phyloP scores from a whole-genome alignment of 768 basidiomycete genomes.

The Lactarius sp. region DNA sequence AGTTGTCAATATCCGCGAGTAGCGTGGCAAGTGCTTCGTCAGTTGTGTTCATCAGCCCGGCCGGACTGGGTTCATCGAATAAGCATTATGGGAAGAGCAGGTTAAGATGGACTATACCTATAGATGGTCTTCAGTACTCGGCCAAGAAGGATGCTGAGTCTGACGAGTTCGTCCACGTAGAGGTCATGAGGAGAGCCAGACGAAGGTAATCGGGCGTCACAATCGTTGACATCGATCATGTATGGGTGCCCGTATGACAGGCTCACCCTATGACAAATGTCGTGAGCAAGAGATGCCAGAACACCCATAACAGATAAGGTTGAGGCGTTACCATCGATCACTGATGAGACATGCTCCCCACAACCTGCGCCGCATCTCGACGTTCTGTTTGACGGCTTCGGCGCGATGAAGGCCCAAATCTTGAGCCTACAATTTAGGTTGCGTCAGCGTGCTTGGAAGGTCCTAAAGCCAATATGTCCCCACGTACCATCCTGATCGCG shows the following conservation, averaged over 20 bases:
- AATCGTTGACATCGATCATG: slow-evolving; percentile 96
- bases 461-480: slow-evolving; percentile 14
- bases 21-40: slow-evolving; percentile 71
- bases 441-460: slow-evolving; percentile 2
- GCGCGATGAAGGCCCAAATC: slow-evolving; percentile 94
- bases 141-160: slow-evolving; percentile 87
- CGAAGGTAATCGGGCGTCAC: slow-evolving; percentile 89
- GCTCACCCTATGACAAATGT: slow-evolving; percentile 56
- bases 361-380: slow-evolving; percentile 83
- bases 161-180: slow-evolving; percentile 88
- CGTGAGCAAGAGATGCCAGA: slow-evolving; percentile 16
- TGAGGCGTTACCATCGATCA: slow-evolving; percentile 73
- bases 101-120: slow-evolving; percentile 43
- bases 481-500: slow-evolving; percentile 84
- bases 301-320: slow-evolving; percentile 14
- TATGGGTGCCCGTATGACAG: slow-evolving; percentile 89
- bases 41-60: slow-evolving; percentile 79
- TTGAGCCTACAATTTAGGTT: slow-evolving; percentile 62
- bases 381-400: slow-evolving; percentile 74
- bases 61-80: slow-evolving; percentile 49
- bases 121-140: slow-evolving; percentile 92
- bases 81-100: background rate
- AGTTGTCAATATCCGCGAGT: slow-evolving; percentile 61
- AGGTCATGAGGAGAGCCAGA: slow-evolving; percentile 74
- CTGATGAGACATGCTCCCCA: slow-evolving; percentile 95